phyloP scores from a whole-genome alignment of 1,284 basidiomycete species.

The Papiliotrema laurentii region DNA sequence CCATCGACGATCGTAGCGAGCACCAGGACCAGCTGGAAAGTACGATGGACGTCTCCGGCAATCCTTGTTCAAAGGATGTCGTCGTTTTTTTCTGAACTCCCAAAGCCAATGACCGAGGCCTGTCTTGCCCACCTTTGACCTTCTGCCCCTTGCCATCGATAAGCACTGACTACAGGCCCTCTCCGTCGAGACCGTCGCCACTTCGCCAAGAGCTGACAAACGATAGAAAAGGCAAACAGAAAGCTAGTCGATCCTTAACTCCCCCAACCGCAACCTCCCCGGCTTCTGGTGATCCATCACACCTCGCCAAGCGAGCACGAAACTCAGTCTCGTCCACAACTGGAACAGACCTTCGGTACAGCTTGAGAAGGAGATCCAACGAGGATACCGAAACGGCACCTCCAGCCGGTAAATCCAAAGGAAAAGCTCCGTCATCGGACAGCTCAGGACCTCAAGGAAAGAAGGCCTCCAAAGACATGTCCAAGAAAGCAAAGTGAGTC shows the following conservation, averaged over 20 bases:
- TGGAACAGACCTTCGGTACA: conserved; percentile 15
- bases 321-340: conserved; percentile 10
- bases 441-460: conserved; percentile 20
- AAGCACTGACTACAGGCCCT: too few relatives aligned
- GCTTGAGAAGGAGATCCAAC: too few relatives aligned
- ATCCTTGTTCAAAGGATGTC: too few relatives aligned
- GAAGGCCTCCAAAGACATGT: conserved; percentile 30
- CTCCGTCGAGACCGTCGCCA: background rate
- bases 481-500: conserved; percentile 36
- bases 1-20: too few relatives aligned
- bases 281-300: background rate
- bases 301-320: conserved; percentile 1
- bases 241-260: conserved; percentile 22
- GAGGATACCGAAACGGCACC: conserved; percentile 13
- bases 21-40: too few relatives aligned
- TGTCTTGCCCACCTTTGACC: too few relatives aligned
- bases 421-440: conserved; percentile 31
- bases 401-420: conserved; percentile 2
- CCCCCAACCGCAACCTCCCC: conserved; percentile 2
- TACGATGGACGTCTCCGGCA: too few relatives aligned
- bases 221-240: conserved; percentile 44
- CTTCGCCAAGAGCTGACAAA: conserved; percentile 1
- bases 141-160: too few relatives aligned
- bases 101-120: too few relatives aligned
- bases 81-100: too few relatives aligned